Percentiles rank a stretch among this genome's conserved stretches.
Evolutionary conservation across 495 filamentous ascomycete genomes (phyloP).

Genomic region (Baudoinia panamericana): DNA sequence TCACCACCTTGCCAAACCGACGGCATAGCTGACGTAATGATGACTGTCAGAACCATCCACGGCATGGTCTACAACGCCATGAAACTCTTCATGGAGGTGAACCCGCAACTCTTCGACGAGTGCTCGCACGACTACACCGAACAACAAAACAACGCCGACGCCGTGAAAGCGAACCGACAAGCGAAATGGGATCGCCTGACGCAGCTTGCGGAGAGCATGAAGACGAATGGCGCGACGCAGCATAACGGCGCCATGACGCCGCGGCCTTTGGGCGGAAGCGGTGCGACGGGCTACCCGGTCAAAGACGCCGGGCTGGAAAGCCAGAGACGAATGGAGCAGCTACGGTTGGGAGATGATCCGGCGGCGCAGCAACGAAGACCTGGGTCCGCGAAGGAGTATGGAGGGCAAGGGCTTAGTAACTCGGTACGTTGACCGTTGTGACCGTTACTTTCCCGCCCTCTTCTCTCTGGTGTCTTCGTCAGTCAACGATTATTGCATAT

Average conservation of each 20-base stretch:
- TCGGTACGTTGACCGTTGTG: constrained; percentile 32
- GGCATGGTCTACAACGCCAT: constrained; percentile 99
- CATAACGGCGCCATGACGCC: constrained; percentile 11
- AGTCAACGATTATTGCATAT: not conserved
- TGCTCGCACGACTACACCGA: constrained; percentile 98
- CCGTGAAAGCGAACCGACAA: constrained; percentile 61
- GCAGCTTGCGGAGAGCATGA: constrained; percentile 57
- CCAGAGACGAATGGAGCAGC: constrained; percentile 66
- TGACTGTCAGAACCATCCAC: constrained; percentile 92
- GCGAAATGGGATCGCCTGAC: constrained; percentile 76
- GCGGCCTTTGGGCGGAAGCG: constrained; percentile 36
- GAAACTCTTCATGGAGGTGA: constrained; percentile 99
- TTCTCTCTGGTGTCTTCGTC: not conserved
- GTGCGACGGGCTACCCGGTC: constrained; percentile 45
- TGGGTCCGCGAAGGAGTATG: constrained; percentile 30
- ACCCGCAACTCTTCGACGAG: constrained; percentile 95
- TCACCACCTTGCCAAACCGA: not conserved
- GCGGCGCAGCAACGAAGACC: constrained; percentile 40
- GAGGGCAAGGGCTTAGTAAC: constrained; percentile 22
- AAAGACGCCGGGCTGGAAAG: constrained; percentile 70
- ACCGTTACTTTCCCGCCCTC: not conserved
- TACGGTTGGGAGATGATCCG: constrained; percentile 67
- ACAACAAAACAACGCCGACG: constrained; percentile 73
- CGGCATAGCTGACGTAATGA: constrained; percentile 5
- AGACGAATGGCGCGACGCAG: constrained; percentile 43